Evolutionary conservation across 129 eudicot genomes (phyloP).

Genomic region (Ambrosia trifida): DNA sequence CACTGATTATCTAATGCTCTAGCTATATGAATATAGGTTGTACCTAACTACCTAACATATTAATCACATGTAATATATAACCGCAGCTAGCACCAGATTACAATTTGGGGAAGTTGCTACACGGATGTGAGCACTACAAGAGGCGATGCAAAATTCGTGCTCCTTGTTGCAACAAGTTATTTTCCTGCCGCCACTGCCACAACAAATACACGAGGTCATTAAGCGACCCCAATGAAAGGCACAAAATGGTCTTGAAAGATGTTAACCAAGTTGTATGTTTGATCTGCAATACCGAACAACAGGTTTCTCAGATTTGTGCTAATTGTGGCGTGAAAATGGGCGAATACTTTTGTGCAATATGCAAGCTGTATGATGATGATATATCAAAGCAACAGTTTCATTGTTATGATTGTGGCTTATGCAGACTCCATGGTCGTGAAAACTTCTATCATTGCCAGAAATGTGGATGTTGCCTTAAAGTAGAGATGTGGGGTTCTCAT

Average conservation of each 20-base stretch:
- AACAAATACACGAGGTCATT: conserved; percentile 50
- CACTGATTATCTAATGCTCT: too few species aligned
- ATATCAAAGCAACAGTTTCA: conserved; percentile 58
- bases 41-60: too few species aligned
- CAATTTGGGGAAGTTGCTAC: not conserved
- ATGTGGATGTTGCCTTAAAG: conserved; percentile 64
- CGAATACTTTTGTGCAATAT: conserved; percentile 64
- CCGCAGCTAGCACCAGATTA: not conserved
- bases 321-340: conserved; percentile 75
- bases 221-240: conserved; percentile 56
- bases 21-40: too few species aligned
- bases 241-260: conserved; percentile 65
- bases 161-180: conserved; percentile 66
- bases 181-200: conserved; percentile 78
- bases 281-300: conserved; percentile 65
- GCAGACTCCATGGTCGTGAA: conserved; percentile 78
- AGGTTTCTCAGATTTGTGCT: conserved; percentile 56
- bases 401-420: conserved; percentile 71
- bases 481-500: conserved; percentile 45
- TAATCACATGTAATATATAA: not conserved
- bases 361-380: conserved; percentile 74
- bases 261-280: conserved; percentile 71
- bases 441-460: conserved; percentile 63
- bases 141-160: conserved; percentile 74
- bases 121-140: conserved; percentile 70